These are phyloP conservation scores for Podaxis sp. DNA, from an alignment of 768 basidiomycete genomes.

Conservation along the genomic window DNA sequence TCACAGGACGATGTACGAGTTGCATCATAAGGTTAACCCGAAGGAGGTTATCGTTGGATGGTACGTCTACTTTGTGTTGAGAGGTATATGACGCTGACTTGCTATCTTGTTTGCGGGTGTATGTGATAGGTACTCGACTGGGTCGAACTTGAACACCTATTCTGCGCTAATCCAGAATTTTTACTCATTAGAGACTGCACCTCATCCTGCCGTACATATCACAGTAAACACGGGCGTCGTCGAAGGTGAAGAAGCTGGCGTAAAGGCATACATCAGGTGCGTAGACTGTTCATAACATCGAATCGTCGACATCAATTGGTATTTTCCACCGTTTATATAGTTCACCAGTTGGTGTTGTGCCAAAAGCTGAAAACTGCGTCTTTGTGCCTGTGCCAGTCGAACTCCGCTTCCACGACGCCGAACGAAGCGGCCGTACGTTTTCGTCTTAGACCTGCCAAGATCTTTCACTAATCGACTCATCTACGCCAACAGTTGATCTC, in stretches of 20 bases:
- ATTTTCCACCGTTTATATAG: conserved; percentile 34
- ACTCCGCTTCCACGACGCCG: conserved; percentile 77
- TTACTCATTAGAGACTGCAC: conserved; percentile 88
- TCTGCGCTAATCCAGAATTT: conserved; percentile 98
- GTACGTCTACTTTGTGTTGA: conserved; percentile 43
- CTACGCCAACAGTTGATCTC: conserved; percentile 62
- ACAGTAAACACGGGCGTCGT: conserved; percentile 85
- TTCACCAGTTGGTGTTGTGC: conserved; percentile 84
- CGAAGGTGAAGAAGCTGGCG: conserved; percentile 60
- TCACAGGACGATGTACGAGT: conserved; percentile 89
- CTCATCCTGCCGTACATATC: conserved; percentile 87
- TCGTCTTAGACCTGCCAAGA: not conserved
- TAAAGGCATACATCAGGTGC: conserved; percentile 86
- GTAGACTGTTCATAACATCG: conserved; percentile 18
- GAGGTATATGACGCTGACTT: too few species aligned
- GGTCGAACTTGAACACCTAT: conserved; percentile 87
- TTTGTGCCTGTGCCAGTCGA: conserved; percentile 92
- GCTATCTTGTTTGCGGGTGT: conserved; percentile 4
- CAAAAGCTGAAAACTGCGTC: conserved; percentile 92
- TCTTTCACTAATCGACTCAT: not conserved
- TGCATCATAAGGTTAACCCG: conserved; percentile 80
- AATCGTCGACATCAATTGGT: conserved; percentile 13
- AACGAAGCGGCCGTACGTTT: conserved; percentile 80
- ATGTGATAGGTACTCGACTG: conserved; percentile 80
- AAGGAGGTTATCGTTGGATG: conserved; percentile 94